Base-by-base conservation (phyloP, 2,329 filamentous ascomycete genomes). In the Ascochyta rabiei region DNA sequence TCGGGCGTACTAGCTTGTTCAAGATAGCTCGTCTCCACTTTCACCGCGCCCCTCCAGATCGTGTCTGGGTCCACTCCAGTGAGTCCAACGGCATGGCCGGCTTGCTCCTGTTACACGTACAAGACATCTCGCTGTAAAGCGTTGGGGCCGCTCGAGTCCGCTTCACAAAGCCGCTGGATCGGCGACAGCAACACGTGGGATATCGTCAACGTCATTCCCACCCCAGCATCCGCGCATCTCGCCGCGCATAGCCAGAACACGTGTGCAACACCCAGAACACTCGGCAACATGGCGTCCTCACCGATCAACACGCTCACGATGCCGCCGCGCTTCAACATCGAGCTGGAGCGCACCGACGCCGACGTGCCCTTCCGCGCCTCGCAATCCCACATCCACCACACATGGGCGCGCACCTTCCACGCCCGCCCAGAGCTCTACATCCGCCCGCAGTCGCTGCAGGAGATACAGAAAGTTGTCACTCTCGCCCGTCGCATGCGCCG, bases 401-500 rank as follows among this genome's bases (percentile, higher is more conserved):
- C 95, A 18, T 99, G 95, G 95, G 95, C 95, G 34, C 88, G 88
- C 70, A 98, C 95, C 44, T 97, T 96, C 79, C 88, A 89, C 68
- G 95, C 89, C 45, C 85, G 87, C 16, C 95, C 95, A 2, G 92
- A 97, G 80, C 86, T 98, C 54, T 97, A 93, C 77, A 86, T 98
- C 65, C 90, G 90, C 68, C 95, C 95, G 2, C 84, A 89, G 67
- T 88, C 87, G 1, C 80, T 95, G 46, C 79, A 81, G 13, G 93
- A 98, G 77, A 85, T 99, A 62, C 89, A 93, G 74, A 93, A 96
- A 74, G 81, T 89, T 45, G 84, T 97, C 58, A 87, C 83, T 37
- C 84, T 97, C 19, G 95, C 95, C 6, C 88, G 90, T 55, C 84
- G 82, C 77, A 95, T 90, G 76, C 86, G 92, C 37, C 87, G 90